phyloP scores from a whole-genome alignment of 2,329 filamentous ascomycete species.

The Botryotinia convoluta region DNA sequence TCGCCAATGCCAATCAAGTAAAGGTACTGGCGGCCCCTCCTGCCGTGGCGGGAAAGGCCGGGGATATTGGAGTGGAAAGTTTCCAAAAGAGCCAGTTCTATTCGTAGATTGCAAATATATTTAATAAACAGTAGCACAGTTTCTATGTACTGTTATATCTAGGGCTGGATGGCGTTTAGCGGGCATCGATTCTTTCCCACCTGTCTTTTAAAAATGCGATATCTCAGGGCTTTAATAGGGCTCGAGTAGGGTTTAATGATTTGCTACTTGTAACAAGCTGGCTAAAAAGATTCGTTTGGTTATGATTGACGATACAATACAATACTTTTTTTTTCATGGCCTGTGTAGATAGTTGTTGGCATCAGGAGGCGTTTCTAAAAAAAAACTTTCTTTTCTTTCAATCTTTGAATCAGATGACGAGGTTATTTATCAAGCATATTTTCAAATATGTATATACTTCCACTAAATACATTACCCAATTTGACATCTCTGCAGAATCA shows the following conservation, averaged over 20 bases:
- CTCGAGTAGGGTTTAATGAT: conserved; percentile 2
- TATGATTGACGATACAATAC: conserved; percentile 3
- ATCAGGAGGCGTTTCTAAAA: neutral
- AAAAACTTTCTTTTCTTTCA: neutral
- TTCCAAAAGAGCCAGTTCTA: conserved; percentile 71
- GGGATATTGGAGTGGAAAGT: conserved; percentile 64
- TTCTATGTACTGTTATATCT: neutral
- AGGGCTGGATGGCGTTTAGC: conserved; percentile 3
- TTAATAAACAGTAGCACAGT: neutral
- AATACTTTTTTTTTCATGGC: neutral
- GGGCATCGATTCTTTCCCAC: neutral
- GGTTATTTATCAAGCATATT: neutral
- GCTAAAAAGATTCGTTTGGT: neutral
- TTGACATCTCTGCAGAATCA: neutral
- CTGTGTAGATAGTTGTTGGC: neutral
- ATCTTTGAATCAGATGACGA: neutral
- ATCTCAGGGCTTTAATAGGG: neutral
- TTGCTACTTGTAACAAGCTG: neutral
- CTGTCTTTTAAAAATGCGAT: neutral
- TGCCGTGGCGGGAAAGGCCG: conserved; percentile 55
- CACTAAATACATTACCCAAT: neutral
- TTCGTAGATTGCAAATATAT: conserved; percentile 44
- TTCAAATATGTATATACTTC: neutral
- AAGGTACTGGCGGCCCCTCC: conserved; percentile 42
- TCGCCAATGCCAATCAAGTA: conserved; percentile 8